Percentiles rank a stretch among this genome's conserved stretches.
Conservation (phyloP, 2,329 filamentous ascomycete species). For the Elsinoe fawcettii region DNA sequence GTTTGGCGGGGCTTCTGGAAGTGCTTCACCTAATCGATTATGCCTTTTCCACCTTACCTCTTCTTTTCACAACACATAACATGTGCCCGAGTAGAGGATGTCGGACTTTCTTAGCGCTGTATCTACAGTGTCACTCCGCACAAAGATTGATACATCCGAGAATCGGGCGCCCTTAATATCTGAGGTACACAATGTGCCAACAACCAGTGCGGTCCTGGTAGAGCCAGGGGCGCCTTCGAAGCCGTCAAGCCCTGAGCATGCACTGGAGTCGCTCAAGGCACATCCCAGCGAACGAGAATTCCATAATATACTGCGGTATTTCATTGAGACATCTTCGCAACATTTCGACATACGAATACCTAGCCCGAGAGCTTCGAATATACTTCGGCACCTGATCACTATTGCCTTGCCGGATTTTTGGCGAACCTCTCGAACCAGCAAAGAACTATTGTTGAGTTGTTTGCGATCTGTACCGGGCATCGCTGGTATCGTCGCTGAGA, state of each 20-base stretch:
- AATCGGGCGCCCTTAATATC: not conserved
- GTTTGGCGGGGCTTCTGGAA: not conserved
- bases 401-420: constrained; percentile 78
- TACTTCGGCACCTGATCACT: constrained; percentile 66
- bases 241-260: constrained; percentile 18
- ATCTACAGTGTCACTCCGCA: constrained; percentile 30
- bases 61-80: constrained; percentile 5
- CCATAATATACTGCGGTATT: constrained; percentile 24
- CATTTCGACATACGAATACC: constrained; percentile 54
- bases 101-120: constrained; percentile 43
- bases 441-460: constrained; percentile 52
- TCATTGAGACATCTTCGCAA: constrained; percentile 22
- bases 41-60: not conserved
- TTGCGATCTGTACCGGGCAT: constrained; percentile 68
- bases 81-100: constrained; percentile 34
- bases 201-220: not conserved
- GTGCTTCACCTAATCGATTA: not conserved
- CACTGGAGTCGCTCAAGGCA: constrained; percentile 33
- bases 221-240: not conserved
- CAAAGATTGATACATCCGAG: constrained; percentile 14
- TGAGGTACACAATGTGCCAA: not conserved
- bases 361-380: constrained; percentile 61
- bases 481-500: constrained; percentile 64
- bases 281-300: constrained; percentile 33
- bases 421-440: constrained; percentile 46